These are phyloP conservation scores for Pestalotiopsis sp. DNA, from an alignment of 2,329 filamentous ascomycete genomes.

Conservation along the genomic window DNA sequence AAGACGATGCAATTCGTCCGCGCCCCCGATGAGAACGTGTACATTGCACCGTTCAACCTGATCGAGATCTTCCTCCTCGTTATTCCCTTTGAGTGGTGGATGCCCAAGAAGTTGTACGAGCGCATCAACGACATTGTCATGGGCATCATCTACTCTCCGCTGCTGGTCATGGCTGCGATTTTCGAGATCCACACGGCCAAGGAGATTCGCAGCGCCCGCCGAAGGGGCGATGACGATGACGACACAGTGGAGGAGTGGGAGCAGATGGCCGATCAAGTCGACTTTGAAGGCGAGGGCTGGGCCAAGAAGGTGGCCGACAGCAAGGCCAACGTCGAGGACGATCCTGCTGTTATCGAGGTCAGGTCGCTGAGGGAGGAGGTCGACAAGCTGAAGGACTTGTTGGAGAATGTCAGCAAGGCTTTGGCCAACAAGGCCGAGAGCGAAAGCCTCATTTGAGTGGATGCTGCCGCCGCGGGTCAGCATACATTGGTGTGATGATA, in stretches of 20 bases:
- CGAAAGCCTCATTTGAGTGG: slow-evolving; percentile 19
- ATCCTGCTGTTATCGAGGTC: slow-evolving; percentile 74
- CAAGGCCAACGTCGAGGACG: slow-evolving; percentile 80
- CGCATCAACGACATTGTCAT: slow-evolving; percentile 87
- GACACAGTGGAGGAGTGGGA: slow-evolving; percentile 93
- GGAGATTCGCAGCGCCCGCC: slow-evolving; percentile 72
- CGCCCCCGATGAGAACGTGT: slow-evolving; percentile 97
- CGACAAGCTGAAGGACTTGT: slow-evolving; percentile 54
- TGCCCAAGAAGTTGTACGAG: slow-evolving; percentile 74
- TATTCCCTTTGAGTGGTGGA: slow-evolving; percentile 93
- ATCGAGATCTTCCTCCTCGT: slow-evolving; percentile 82
- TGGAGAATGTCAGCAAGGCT: slow-evolving; percentile 32
- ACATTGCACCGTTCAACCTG: slow-evolving; percentile 93
- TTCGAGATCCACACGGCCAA: slow-evolving; percentile 69
- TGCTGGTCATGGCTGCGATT: slow-evolving; percentile 77
- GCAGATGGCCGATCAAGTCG: slow-evolving; percentile 69
- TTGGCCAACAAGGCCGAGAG: slow-evolving; percentile 19
- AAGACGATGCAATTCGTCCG: slow-evolving; percentile 98
- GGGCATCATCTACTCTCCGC: slow-evolving; percentile 80
- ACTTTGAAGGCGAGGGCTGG: slow-evolving; percentile 88
- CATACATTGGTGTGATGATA: no score
- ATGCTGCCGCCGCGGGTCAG: no score
- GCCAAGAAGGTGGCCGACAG: slow-evolving; percentile 74
- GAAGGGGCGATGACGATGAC: slow-evolving; percentile 84
- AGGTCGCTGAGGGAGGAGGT: slow-evolving; percentile 61